phyloP scores from a whole-genome alignment of 2,329 filamentous ascomycete species.

The Fusarium udum region DNA sequence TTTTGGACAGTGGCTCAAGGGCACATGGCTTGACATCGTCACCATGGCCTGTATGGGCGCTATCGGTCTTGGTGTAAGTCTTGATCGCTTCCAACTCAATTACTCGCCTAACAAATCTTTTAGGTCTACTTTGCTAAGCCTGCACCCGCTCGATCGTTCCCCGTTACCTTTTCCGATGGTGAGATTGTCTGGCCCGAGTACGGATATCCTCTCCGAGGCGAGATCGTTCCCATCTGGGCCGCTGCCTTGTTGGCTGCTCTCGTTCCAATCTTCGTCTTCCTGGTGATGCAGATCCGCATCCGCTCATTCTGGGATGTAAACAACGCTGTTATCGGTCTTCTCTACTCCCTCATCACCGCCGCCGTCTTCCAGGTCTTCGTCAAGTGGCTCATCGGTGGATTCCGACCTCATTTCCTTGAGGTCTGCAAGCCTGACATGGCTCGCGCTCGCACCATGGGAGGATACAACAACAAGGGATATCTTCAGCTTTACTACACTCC shows the following conservation, averaged over 20 bases:
- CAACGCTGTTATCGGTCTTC: constrained; percentile 74
- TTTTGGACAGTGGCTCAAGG: constrained; percentile 76
- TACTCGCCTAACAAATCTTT: background rate
- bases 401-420: constrained; percentile 76
- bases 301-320: constrained; percentile 76
- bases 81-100: background rate
- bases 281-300: constrained; percentile 73
- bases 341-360: constrained; percentile 75
- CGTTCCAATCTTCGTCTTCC: constrained; percentile 71
- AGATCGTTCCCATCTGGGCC: constrained; percentile 76
- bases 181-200: constrained; percentile 76
- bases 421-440: constrained; percentile 69
- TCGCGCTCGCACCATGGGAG: constrained; percentile 33
- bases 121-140: constrained; percentile 72
- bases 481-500: constrained; percentile 72
- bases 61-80: constrained; percentile 71
- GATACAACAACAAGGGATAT: constrained; percentile 63
- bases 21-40: constrained; percentile 72
- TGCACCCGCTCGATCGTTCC: constrained; percentile 74
- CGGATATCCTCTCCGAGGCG: constrained; percentile 74
- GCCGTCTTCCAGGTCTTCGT: constrained; percentile 82
- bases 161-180: constrained; percentile 71
- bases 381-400: constrained; percentile 78
- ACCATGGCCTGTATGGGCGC: constrained; percentile 74
- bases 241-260: constrained; percentile 72